phyloP scores from a whole-genome alignment of 352 stramenopile species.

The Hyaloperonospora arabidopsidis region DNA sequence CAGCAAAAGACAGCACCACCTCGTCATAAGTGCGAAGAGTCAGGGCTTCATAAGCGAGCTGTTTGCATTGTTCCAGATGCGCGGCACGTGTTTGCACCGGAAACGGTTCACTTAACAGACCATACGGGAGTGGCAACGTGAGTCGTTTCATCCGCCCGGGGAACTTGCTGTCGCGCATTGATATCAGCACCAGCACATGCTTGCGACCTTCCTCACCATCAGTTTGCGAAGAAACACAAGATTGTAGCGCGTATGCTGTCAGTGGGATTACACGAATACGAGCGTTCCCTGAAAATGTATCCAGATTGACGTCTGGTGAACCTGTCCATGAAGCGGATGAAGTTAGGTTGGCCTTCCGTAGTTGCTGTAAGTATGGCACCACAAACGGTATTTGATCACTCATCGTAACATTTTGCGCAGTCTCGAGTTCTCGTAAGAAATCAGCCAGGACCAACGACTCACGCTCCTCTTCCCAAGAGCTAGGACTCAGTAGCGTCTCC shows the following conservation, averaged over 20 bases:
- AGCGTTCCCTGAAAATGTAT: conserved; percentile 3
- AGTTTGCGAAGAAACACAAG: conserved; percentile 16
- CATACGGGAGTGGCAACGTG: conserved; percentile 48
- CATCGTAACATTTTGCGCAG: conserved; percentile 44
- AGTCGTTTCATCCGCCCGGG: conserved; percentile 65
- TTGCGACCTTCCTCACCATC: conserved; percentile 4
- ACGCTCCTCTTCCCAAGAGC: conserved; percentile 39
- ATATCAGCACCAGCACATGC: conserved; percentile 42
- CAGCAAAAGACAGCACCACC: conserved; percentile 50
- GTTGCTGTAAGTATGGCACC: conserved; percentile 58
- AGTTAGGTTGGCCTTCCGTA: conserved; percentile 38
- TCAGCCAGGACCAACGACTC: conserved; percentile 56
- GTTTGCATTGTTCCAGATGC: conserved; percentile 41
- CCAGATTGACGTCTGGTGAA: conserved; percentile 1
- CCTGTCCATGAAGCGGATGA: conserved; percentile 19
- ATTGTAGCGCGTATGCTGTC: conserved; percentile 33
- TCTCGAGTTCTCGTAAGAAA: conserved; percentile 59
- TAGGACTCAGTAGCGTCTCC: conserved; percentile 39
- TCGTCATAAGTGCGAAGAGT: conserved; percentile 23
- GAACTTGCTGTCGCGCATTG: conserved; percentile 74
- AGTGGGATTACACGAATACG: conserved; percentile 46
- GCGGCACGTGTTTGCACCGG: conserved; percentile 50
- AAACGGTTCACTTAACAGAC: conserved; percentile 41
- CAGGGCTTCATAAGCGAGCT: conserved; percentile 43
- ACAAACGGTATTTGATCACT: conserved; percentile 60